Base-by-base conservation (phyloP, 2,329 filamentous ascomycete species). In the Apiospora sp. region DNA sequence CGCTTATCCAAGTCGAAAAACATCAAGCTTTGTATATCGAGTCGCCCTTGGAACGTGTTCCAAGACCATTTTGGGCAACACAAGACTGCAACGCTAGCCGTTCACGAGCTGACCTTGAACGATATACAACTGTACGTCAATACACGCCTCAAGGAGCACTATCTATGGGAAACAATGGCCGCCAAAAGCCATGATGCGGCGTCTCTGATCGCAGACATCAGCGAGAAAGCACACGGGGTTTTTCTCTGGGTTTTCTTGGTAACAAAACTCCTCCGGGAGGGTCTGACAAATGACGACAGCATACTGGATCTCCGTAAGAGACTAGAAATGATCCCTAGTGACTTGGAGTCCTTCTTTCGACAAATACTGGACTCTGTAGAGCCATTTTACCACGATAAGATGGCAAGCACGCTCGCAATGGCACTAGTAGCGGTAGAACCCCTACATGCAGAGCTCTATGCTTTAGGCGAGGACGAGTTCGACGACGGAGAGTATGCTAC, bases 121-220 rank as follows among this genome's bases (percentile, higher is more conserved):
- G 58, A 64, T 27, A 64, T 64, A 14, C 4, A n/a, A 1, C 0
- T 1, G 0, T 64, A 64, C 13, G 58, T 37, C 3, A 27, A 4
- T 1, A 30, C 30, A 1, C 58, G 22, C 24, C 58, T 67, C 22
- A n/a, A 19, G 12, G 7, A 27, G 10, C 30, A 67, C 22, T 19
- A 10, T 22, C 30, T 30, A 24, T 67, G 30, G 30, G 0, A 24
- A 22, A 2, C 1, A 3, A 0, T 67, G 58, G 6, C 12, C 4
- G 22, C 27, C 27, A 2, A 8, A 7, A 3, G 7, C 22, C 0
- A 19, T 10, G 7, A 5, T 0, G 16, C 30, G 6, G 3, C 6
- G 22, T 2, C 1, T 3, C 58, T 67, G 19, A 43, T 43, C 13
- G 0, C 14, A 2, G 30, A 41, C 14, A 30, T 67, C 4, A 14